Conservation (phyloP, 768 basidiomycete genomes). For the Termitomyces sp. region DNA sequence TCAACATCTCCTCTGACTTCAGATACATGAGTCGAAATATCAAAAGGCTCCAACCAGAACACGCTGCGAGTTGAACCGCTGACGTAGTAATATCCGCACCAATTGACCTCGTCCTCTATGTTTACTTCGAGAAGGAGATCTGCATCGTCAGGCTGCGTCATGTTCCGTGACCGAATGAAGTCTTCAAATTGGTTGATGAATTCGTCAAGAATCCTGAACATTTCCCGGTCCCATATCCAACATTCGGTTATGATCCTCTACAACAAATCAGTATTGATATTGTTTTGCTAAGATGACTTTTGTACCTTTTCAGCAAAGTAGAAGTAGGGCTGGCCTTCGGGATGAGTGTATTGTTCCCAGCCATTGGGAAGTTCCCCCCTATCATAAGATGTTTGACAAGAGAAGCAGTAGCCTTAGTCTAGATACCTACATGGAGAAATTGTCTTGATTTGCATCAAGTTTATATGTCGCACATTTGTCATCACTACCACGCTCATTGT, state of each 20-base stretch:
- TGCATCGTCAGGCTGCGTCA: background rate
- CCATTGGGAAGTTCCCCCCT: constrained; percentile 7
- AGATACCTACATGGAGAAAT: constrained; percentile 4
- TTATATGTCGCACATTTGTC: background rate
- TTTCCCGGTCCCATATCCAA: background rate
- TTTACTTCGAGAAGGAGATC: constrained; percentile 4
- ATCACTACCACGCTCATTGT: background rate
- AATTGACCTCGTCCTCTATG: background rate
- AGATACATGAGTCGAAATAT: background rate
- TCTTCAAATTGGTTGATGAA: constrained; percentile 6
- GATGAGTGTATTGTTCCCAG: constrained; percentile 10
- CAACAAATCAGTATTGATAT: background rate
- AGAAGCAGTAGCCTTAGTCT: background rate
- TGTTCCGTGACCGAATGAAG: background rate
- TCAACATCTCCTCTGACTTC: background rate
- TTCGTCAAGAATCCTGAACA: background rate
- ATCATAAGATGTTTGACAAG: background rate
- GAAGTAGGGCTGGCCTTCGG: constrained; percentile 10
- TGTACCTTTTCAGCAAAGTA: constrained; percentile 2
- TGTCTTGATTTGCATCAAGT: background rate
- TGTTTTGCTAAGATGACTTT: no score
- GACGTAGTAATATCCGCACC: constrained; percentile 9
- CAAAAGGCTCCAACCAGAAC: constrained; percentile 6
- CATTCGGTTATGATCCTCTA: constrained; percentile 10
- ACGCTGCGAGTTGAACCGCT: background rate